These are phyloP conservation scores for Nemophila menziesii DNA, from an alignment of 257 asterid genomes.

Conservation along the genomic window DNA sequence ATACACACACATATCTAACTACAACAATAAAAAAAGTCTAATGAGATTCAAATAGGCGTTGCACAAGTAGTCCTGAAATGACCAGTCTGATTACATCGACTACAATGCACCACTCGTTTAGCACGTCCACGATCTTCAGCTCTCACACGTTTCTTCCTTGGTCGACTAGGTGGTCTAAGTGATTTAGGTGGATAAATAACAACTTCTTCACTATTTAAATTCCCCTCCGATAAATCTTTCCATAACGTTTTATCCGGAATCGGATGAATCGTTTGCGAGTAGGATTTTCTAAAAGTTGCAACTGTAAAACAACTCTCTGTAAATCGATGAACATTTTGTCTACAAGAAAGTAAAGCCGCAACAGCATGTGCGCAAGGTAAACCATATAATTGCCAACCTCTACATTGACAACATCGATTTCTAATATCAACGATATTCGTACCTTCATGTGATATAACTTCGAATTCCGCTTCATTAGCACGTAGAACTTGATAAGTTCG, in stretches of 20 bases:
- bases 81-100: constrained; percentile 95
- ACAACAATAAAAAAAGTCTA: not conserved
- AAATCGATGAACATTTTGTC: constrained; percentile 81
- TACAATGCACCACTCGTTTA: constrained; percentile 90
- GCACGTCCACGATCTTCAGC: constrained; percentile 79
- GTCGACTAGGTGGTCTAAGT: constrained; percentile 72
- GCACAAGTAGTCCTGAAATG: constrained; percentile 97
- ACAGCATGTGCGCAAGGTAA: constrained; percentile 97
- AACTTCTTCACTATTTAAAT: constrained; percentile 29
- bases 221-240: constrained; percentile 65
- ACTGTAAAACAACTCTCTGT: constrained; percentile 94
- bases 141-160: constrained; percentile 78
- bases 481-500: constrained; percentile 88
- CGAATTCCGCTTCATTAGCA: constrained; percentile 90
- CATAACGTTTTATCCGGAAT: constrained; percentile 74
- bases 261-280: constrained; percentile 88
- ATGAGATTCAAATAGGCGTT: constrained; percentile 56
- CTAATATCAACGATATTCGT: constrained; percentile 76
- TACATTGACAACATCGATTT: constrained; percentile 61
- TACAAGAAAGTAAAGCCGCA: constrained; percentile 85
- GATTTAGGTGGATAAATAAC: constrained; percentile 74
- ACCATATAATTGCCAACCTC: constrained; percentile 91
- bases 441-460: constrained; percentile 90
- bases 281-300: constrained; percentile 68
- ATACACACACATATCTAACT: not conserved